Evolutionary conservation across 495 filamentous ascomycete species (phyloP), one percentile per base, ranked within the genome.

Genomic region (Penicillium arizonense): DNA sequence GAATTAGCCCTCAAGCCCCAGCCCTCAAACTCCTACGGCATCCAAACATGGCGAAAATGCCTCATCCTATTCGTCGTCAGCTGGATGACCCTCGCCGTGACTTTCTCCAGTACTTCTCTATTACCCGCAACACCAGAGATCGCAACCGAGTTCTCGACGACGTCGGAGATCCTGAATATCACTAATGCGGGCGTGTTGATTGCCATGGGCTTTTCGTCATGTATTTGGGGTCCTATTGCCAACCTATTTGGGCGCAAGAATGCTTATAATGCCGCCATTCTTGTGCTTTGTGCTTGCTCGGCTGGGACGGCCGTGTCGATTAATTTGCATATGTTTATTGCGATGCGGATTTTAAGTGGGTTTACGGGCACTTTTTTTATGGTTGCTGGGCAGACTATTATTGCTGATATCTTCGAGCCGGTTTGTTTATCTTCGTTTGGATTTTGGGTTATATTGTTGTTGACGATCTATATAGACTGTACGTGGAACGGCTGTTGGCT

Each of bases 201-300:
- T 48, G 79, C 79, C 14, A 83, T 83, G 81, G 80, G 79, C 1
- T 62, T 81, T n/a, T 76, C 77, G 21, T 72, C 77, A 4, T 63
- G 78, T 7, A 72, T 84, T 20, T 84, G 78, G 73, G 75, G 76
- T 0, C 81, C 81, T 1, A 40, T 84, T 11, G 64, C 54, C 1
- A 53, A 64, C n/a, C 13, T 77, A 1, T 54, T 76, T 14, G 73
- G 75, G 0, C 61, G 73, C 11, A 38, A 61, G 14, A 54, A 43
- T 28, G 63, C 70, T 5, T 78, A 74, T 52, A 72, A 69, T 52
- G 51, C 59, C 1, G 73, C 75, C 2, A 73, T 75, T 8, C 34
- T 69, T 32, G 47, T 78, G 7, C 64, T 77, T 12, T 67, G 62
- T 40, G 64, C 36, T 0, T 73, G 67, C 49, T 73, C 68, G 12